Conservation (phyloP, 331 rosid genomes). For the Stylosanthes scabra region DNA sequence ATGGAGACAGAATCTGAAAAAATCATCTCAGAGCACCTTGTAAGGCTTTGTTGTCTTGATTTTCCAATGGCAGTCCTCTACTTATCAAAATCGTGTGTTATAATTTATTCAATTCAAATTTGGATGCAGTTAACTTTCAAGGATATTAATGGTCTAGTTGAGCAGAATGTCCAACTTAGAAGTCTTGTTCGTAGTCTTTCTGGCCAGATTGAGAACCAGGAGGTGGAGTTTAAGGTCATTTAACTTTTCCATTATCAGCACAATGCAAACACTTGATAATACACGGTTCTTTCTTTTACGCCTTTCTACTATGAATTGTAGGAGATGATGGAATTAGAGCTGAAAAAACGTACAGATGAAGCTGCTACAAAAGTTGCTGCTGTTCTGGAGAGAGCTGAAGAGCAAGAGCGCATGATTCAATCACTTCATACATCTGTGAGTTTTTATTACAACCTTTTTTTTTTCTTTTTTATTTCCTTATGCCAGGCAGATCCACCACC, state of each 20-base stretch:
- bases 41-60: constrained; percentile 46
- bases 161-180: constrained; percentile 92
- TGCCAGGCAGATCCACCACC: no score
- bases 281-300: constrained; percentile 18
- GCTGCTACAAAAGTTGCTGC: constrained; percentile 85
- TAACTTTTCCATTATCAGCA: background rate
- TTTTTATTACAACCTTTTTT: constrained; percentile 18
- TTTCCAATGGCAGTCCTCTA: background rate
- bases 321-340: constrained; percentile 82
- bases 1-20: constrained; percentile 66
- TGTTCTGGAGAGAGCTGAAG: constrained; percentile 90
- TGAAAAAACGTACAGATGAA: constrained; percentile 74
- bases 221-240: constrained; percentile 80
- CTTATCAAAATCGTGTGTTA: background rate
- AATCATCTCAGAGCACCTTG: constrained; percentile 86
- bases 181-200: constrained; percentile 89
- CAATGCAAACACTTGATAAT: background rate
- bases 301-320: constrained; percentile 40
- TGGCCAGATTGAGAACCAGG: constrained; percentile 75
- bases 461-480: no score
- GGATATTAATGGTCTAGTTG: constrained; percentile 94
- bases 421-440: constrained; percentile 94
- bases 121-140: constrained; percentile 84
- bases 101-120: constrained; percentile 18
- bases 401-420: constrained; percentile 92